phyloP scores from a whole-genome alignment of 768 basidiomycete genomes.

The Xanthoconium purpureum region DNA sequence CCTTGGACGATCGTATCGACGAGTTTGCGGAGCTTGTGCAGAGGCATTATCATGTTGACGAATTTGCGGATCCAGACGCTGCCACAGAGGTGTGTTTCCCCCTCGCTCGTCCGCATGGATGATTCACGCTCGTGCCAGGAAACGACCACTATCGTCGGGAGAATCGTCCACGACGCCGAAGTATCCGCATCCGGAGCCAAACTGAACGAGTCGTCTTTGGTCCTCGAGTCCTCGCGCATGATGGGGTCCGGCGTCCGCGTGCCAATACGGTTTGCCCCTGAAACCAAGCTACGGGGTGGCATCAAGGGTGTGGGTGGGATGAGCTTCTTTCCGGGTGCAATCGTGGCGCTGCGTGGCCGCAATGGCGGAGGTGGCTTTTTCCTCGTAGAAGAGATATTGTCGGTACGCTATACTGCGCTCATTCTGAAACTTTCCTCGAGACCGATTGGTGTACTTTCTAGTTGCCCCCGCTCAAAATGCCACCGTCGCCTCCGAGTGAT shows the following conservation, averaged over 20 bases:
- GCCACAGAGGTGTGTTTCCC: slow-evolving; percentile 45
- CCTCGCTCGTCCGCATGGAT: neutral
- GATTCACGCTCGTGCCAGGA: slow-evolving; percentile 40
- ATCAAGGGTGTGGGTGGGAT: slow-evolving; percentile 58
- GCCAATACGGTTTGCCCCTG: slow-evolving; percentile 65
- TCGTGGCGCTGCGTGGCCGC: slow-evolving; percentile 80
- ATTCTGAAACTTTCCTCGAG: neutral
- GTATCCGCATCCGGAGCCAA: slow-evolving; percentile 53
- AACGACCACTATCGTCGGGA: slow-evolving; percentile 65
- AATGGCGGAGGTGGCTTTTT: slow-evolving; percentile 93
- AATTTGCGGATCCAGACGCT: slow-evolving; percentile 74
- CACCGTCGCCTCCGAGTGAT: slow-evolving; percentile 34
- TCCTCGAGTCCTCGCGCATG: slow-evolving; percentile 81
- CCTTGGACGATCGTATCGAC: slow-evolving; percentile 84
- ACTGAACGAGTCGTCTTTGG: slow-evolving; percentile 69
- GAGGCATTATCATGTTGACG: slow-evolving; percentile 63
- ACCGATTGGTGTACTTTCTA: slow-evolving; percentile 25
- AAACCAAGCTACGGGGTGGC: slow-evolving; percentile 63
- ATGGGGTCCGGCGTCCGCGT: slow-evolving; percentile 64
- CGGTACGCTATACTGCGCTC: slow-evolving; percentile 47
- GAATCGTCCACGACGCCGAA: slow-evolving; percentile 71
- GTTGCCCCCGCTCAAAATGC: slow-evolving; percentile 61
- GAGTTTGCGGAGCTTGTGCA: slow-evolving; percentile 74
- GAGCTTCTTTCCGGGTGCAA: slow-evolving; percentile 84
- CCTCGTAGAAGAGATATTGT: slow-evolving; percentile 73